Evolutionary conservation across 345 rosid species (phyloP), one percentile per base, ranked within the genome.

Genomic region (Crucihimalaya himalaica): DNA sequence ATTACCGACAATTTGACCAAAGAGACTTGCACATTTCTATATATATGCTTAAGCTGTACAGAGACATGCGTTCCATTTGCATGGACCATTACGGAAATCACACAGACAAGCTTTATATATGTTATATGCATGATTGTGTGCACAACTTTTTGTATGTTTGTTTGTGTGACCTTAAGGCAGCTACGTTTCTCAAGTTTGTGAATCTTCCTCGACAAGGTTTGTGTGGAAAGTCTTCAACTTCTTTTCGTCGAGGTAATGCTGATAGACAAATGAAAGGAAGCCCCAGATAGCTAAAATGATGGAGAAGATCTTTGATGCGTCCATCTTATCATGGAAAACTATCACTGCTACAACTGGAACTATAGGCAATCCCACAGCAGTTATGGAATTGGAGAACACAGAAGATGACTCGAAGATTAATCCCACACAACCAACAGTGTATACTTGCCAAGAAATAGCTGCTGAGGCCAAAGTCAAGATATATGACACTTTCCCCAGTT

Each of bases 231-330:
- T 39, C 60, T 66, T 47, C 21, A 63, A 20, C 48, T 70, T 54
- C 10, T 19, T 66, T 9, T 80, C 83, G 29, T 87, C 91, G 2
- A 85, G 75, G 68, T 87, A 83, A 4, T 87, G 88, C 78, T 87
- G 96, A 83, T 20, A 86, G 32, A 18, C 87, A 86, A 78, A 84
- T 5, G 86, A 87, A 39, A 83, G 23, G 56, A 87, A 84, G 2
- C 89, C 96, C 96, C 89, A 84, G 0, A 82, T 23, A 18, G 89
- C 89, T 78, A 89, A 70, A 46, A 77, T 42, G 78, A 91, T 80
- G 34, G 93, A 75, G 68, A 85, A 82, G 15, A 59, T 80, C 80
- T 91, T 91, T 0, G 87, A 43, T 1, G 88, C 87, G 19, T 82
- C 75, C 92, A 90, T 84, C 47, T 72, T 69, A 64, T 88, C 97